phyloP scores from a whole-genome alignment of 441 rosid genomes.

The Euphorbia corollata region DNA sequence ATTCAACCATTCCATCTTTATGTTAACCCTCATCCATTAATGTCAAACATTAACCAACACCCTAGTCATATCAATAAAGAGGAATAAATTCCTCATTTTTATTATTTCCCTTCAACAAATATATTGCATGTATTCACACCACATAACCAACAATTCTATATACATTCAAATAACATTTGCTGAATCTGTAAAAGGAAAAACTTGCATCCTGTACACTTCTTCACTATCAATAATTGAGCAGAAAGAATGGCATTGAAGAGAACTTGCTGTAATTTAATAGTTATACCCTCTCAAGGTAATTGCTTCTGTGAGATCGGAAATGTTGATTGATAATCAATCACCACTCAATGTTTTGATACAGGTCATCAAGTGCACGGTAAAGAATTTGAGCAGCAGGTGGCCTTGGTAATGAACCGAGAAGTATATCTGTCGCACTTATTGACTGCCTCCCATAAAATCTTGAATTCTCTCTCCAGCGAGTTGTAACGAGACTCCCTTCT shows the following conservation, averaged over 20 bases:
- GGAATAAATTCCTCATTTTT: background rate
- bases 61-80: background rate
- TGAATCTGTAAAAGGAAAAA: background rate
- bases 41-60: background rate
- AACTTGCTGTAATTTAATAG: background rate
- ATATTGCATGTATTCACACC: constrained; percentile 7
- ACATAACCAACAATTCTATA: background rate
- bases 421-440: constrained; percentile 62
- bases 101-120: background rate
- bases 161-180: constrained; percentile 8
- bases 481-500: constrained; percentile 80
- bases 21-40: background rate
- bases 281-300: background rate
- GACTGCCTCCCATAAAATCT: constrained; percentile 82
- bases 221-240: background rate
- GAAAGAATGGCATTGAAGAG: constrained; percentile 8
- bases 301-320: background rate
- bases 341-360: constrained; percentile 46
- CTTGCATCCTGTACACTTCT: constrained; percentile 1
- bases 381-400: constrained; percentile 90
- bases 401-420: constrained; percentile 70
- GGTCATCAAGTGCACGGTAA: constrained; percentile 59
- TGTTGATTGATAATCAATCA: constrained; percentile 19
- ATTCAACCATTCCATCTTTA: background rate
- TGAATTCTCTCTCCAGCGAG: constrained; percentile 62